Evolutionary conservation across 23 red algal species (phyloP), one percentile per base, ranked within the genome.

Genomic region (Agarophyton chilense): DNA sequence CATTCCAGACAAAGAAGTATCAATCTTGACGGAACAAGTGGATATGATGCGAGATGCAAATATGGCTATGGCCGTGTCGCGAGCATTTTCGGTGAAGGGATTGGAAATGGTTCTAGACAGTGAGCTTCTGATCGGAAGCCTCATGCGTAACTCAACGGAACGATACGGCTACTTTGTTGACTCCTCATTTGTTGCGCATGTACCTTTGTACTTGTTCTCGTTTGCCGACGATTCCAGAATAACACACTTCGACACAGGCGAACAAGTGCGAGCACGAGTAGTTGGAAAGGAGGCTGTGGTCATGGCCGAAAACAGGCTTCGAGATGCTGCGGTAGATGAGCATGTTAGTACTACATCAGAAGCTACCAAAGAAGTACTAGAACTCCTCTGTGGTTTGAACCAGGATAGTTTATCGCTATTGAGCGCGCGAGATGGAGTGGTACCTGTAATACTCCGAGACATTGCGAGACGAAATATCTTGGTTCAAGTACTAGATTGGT

Each of bases 171-270:
- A 62, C 33, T 70, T 52, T 33, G 73, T 80, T 29, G 88, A 91
- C 47, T 41, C 65, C 10, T 82, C 76, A 0, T 81, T 82, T 50
- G 47, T 91, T 4, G 76, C 77, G 19, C 88, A 91, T 46, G 28
- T 91, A 24, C 88, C 88, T 10, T 56, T 91, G 88, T 81, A 72
- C 34, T 46, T 91, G 22, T 91, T 91, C 46, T 82, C 88, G 17
- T 91, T 82, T 82, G 88, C 75, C 12, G 88, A 91, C 44, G 77
- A 82, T 62, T 82, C 88, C 25, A 74, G 88, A 19, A 19, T 82
- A 60, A 51, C 47, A 8, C 88, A 91, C 41, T 91, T 91, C 28
- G 45, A 56, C 4, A 73, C 51, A 10, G 47, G 57, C 10, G 77
- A 91, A 31, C 38, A 40, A 17, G 21, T 76, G 4, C 54, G 88